Evolutionary conservation across 257 asterid species (phyloP), one percentile per base, ranked within the genome.

Genomic region (Echium plantagineum): DNA sequence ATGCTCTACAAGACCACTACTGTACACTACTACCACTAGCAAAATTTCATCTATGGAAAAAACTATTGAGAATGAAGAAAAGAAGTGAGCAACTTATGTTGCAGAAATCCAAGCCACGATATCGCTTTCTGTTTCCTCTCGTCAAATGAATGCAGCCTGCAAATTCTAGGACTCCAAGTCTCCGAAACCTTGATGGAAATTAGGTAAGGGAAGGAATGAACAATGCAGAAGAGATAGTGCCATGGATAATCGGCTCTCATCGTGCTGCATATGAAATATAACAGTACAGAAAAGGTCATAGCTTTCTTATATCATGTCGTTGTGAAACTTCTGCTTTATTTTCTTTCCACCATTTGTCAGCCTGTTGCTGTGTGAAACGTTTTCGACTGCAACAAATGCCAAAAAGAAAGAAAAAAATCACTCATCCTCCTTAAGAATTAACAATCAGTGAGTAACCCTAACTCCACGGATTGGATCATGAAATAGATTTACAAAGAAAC

Each of bases 281-380:
- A 20, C 17, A 9, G 32, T 28, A 28, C 32, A 18, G 9, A 28
- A 56, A 28, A 31, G 38, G 22, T 52, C 21, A 52, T 52, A 64
- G 46, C 8, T 59, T 53, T 31, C 38, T 57, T 70, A 87, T 68
- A 59, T 85, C 80, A 77, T 90, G 85, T 30, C 78, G 73, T 60
- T 80, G 78, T 51, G 82, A 78, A 42, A 85, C 77, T 74, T 79
- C 77, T 30, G 80, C 72, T 55, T 74, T 89, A 62, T 87, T 77
- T 74, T 85, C 94, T 5, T 85, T 71, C 95, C 96, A 90, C 98
- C 98, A 90, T 57, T 66, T 82, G 69, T 84, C 94, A 13, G 98
- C 96, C 76, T 83, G 81, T 60, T 75, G 86, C 79, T 87, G 96
- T 6, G 84, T 77, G 84, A 85, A 90, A 58, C 66, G 71, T 78